phyloP scores from a whole-genome alignment of 2,329 filamentous ascomycete genomes.

The Canariomyces notabilis region DNA sequence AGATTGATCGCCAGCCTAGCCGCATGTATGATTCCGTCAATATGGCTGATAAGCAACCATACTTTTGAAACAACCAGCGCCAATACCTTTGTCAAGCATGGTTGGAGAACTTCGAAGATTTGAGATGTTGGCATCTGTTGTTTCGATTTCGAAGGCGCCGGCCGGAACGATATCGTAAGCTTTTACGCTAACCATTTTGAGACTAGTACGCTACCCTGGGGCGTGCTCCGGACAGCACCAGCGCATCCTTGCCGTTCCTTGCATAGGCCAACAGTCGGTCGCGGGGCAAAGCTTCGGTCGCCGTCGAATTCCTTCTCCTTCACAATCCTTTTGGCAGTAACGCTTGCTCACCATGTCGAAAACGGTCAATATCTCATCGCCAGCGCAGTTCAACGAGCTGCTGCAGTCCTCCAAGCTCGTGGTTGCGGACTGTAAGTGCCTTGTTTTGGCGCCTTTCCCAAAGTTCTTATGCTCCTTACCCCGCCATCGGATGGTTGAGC shows the following conservation, averaged over 20 bases:
- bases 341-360: slow-evolving; percentile 26
- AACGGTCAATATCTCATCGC: slow-evolving; percentile 38
- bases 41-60: too few species aligned
- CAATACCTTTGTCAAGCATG: too few species aligned
- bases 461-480: slow-evolving; percentile 19
- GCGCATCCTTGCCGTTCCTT: neutral
- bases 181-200: neutral
- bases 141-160: too few species aligned
- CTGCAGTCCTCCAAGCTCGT: slow-evolving; percentile 72
- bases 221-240: neutral
- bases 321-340: neutral
- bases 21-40: too few species aligned
- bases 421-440: slow-evolving; percentile 76
- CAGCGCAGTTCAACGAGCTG: slow-evolving; percentile 61
- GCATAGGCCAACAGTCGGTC: neutral
- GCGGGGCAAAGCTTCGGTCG: slow-evolving; percentile 13
- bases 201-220: neutral
- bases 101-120: too few species aligned
- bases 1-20: too few species aligned
- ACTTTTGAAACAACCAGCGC: too few species aligned
- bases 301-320: slow-evolving; percentile 9
- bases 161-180: neutral
- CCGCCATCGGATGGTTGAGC: slow-evolving; percentile 17
- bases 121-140: too few species aligned
- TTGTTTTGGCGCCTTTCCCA: slow-evolving; percentile 22